phyloP scores from a whole-genome alignment of 495 filamentous ascomycete genomes.

The Annulohypoxylon bovei region DNA sequence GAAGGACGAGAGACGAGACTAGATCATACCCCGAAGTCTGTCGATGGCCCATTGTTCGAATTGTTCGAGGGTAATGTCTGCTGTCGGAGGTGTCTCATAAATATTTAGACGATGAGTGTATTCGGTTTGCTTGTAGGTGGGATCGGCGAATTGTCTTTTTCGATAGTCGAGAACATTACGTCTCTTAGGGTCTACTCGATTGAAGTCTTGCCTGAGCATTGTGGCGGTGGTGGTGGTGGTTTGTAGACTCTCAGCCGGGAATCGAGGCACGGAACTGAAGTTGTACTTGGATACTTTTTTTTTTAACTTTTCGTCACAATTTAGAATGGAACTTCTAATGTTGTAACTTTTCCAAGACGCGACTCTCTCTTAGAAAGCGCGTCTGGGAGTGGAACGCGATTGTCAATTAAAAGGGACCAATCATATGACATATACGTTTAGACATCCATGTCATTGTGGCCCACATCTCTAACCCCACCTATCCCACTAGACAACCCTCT shows the following conservation, averaged over 20 bases:
- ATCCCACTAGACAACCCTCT: background rate
- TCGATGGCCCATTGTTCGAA: conserved; percentile 99
- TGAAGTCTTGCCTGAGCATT: conserved; percentile 78
- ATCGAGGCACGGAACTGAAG: no score
- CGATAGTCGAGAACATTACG: conserved; percentile 77
- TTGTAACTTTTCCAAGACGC: conserved; percentile 28
- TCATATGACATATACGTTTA: background rate
- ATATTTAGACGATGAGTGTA: conserved; percentile 92
- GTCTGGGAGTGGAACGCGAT: conserved; percentile 28
- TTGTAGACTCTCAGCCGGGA: background rate
- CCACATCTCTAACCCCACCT: background rate
- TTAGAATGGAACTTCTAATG: background rate
- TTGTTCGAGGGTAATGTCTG: conserved; percentile 94
- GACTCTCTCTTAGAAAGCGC: conserved; percentile 30
- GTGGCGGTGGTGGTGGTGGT: no score
- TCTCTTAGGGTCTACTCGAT: conserved; percentile 83
- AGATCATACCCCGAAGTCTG: conserved; percentile 72
- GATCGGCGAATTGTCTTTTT: conserved; percentile 84
- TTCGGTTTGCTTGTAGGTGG: conserved; percentile 73
- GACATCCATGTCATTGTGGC: background rate
- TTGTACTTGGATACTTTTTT: conserved; percentile 18
- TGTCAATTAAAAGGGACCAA: conserved; percentile 38
- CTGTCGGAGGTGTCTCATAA: conserved; percentile 87
- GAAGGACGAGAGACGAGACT: background rate
- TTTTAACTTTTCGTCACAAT: background rate